Percentiles rank a stretch among this genome's conserved stretches.
Evolutionary conservation across 2,329 filamentous ascomycete species (phyloP).

Genomic region (Polychaeton citri): DNA sequence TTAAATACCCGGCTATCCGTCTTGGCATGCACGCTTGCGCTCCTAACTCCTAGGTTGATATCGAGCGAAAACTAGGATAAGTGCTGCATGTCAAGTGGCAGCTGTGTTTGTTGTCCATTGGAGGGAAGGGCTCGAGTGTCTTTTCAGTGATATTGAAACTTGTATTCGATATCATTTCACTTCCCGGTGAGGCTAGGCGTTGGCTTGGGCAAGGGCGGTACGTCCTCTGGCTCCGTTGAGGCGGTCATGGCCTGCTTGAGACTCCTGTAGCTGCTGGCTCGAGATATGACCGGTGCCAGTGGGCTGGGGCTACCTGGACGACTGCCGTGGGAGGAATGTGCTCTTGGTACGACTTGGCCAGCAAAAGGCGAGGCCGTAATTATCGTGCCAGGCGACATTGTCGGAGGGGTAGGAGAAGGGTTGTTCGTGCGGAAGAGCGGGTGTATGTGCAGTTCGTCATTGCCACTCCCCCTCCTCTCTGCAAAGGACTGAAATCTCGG

Average conservation of each 20-base stretch:
- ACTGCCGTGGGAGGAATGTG: conserved; percentile 11
- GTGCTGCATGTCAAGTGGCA: too few relatives aligned
- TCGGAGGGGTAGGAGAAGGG: conserved; percentile 45
- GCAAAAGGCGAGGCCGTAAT: conserved; percentile 58
- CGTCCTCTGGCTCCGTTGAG: not conserved
- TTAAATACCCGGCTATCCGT: too few relatives aligned
- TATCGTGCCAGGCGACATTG: conserved; percentile 54
- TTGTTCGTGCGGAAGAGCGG: conserved; percentile 65
- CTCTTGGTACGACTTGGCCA: conserved; percentile 43
- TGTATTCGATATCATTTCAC: too few relatives aligned
- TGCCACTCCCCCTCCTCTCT: conserved; percentile 1
- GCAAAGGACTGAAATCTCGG: not conserved
- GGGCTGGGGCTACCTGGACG: conserved; percentile 6
- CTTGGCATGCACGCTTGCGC: too few relatives aligned
- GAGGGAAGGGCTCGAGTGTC: too few relatives aligned
- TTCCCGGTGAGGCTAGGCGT: too few relatives aligned
- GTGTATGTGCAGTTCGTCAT: conserved; percentile 57
- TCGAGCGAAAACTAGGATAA: too few relatives aligned
- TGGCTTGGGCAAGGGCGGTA: conserved; percentile 3
- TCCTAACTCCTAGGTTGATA: too few relatives aligned
- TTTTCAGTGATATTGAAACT: too few relatives aligned
- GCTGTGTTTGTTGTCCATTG: too few relatives aligned
- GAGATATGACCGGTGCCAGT: conserved; percentile 5
- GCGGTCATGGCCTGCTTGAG: conserved; percentile 6
- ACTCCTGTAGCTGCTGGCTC: conserved; percentile 11